Percentiles rank a stretch among this genome's conserved stretches.
phyloP scores from a whole-genome alignment of 75 land plant genomes.

The Gnetum montanum region DNA sequence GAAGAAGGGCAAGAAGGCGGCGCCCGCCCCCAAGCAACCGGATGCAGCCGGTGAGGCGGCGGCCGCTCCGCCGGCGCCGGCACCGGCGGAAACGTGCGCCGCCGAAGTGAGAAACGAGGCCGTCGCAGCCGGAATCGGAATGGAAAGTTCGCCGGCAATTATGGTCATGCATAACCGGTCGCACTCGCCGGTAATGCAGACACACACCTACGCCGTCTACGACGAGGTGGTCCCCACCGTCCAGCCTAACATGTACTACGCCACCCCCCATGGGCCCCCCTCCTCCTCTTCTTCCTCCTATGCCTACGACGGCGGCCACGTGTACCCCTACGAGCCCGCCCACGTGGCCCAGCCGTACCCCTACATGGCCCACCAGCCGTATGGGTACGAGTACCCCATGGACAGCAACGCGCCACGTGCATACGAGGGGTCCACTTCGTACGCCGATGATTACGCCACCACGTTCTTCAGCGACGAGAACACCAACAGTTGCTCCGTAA shows the following conservation, averaged over 20 bases:
- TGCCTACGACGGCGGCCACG: background rate
- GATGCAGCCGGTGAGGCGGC: background rate
- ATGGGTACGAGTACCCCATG: background rate
- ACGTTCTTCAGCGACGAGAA: constrained; percentile 37
- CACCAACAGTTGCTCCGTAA: constrained; percentile 26
- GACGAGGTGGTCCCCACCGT: background rate
- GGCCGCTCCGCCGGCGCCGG: background rate
- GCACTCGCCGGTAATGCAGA: background rate
- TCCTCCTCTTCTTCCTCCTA: background rate
- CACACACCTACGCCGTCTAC: background rate
- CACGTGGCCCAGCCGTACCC: too few relatives aligned
- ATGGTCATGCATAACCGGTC: background rate
- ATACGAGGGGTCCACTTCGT: background rate
- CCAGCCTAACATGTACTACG: constrained; percentile 7
- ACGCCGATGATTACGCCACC: constrained; percentile 1
- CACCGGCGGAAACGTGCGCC: background rate
- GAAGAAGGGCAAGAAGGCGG: background rate
- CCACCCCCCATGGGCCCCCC: constrained; percentile 3
- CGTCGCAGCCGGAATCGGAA: background rate
- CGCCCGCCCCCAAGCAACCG: background rate
- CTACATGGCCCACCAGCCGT: too few relatives aligned
- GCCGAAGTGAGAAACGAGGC: background rate
- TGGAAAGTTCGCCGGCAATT: background rate
- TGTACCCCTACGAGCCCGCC: background rate
- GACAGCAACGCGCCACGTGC: background rate